A percentile compares a stretch with the other conserved stretches of the same genome.
Conservation (phyloP, 192 early-diverging fungal genomes). For the Pilobolus umbonatus region DNA sequence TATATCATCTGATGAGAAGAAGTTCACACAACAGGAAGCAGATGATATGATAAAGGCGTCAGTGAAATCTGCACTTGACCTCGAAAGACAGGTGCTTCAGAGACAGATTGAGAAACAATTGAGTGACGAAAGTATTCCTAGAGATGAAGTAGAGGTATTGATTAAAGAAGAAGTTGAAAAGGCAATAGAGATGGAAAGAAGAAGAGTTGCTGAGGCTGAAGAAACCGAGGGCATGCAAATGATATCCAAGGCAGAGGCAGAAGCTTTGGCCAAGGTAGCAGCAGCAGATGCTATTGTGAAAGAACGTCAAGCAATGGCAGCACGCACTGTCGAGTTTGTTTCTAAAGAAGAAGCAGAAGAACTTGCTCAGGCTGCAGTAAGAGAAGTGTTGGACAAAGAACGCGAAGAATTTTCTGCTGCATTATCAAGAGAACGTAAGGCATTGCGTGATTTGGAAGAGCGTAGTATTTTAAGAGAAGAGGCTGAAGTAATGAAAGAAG, state of each 20-base stretch:
- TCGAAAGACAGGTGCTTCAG: no score
- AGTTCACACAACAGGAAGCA: no score
- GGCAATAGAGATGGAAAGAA: conserved; percentile 5
- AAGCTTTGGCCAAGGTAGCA: conserved; percentile 21
- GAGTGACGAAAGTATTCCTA: no score
- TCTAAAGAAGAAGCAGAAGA: conserved; percentile 8
- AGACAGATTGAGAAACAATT: no score
- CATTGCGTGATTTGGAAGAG: conserved; percentile 5
- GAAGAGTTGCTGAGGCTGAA: neutral
- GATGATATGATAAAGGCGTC: no score
- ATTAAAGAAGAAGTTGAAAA: neutral
- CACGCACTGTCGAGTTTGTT: conserved; percentile 3
- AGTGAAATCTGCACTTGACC: no score
- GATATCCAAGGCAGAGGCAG: conserved; percentile 26
- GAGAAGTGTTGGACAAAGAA: conserved; percentile 6
- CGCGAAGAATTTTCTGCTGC: neutral
- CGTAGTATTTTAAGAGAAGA: conserved; percentile 3
- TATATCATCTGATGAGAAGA: neutral
- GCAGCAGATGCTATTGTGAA: conserved; percentile 30
- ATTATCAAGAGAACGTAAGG: conserved; percentile 2
- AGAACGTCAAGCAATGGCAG: conserved; percentile 14
- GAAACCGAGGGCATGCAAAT: conserved; percentile 11
- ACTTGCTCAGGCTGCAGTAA: neutral
- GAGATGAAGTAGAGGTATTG: neutral
- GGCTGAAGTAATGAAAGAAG: neutral